These are phyloP conservation scores for Colletotrichum incanum DNA, from an alignment of 2,329 filamentous ascomycete species.

Conservation along the genomic window DNA sequence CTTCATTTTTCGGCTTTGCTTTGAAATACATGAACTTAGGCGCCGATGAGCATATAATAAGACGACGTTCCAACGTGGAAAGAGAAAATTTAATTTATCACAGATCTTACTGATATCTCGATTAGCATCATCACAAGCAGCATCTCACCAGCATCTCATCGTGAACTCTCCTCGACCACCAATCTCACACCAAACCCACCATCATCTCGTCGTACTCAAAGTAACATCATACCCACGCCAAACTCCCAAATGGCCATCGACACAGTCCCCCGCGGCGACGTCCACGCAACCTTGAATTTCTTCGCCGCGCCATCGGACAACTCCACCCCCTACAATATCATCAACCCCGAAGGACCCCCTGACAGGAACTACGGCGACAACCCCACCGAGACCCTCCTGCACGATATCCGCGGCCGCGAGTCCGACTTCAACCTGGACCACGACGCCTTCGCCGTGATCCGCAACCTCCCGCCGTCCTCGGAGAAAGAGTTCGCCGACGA, in stretches of 20 bases:
- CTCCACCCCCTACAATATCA: constrained; percentile 75
- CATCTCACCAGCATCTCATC: no score
- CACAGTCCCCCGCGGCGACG: constrained; percentile 70
- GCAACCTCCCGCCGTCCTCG: constrained; percentile 69
- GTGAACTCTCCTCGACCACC: neutral
- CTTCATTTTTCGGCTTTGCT: constrained; percentile 35
- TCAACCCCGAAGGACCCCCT: constrained; percentile 75
- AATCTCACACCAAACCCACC: neutral
- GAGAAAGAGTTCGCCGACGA: constrained; percentile 78
- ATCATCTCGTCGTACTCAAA: neutral
- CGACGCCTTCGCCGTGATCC: constrained; percentile 81
- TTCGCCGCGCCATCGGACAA: constrained; percentile 74
- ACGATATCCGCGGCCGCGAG: constrained; percentile 83
- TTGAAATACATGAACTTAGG: constrained; percentile 35
- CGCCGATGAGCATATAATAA: neutral
- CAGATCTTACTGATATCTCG: neutral
- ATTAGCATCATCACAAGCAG: neutral
- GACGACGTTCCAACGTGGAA: neutral
- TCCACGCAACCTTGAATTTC: constrained; percentile 77
- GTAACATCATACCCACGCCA: constrained; percentile 9
- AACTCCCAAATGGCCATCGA: constrained; percentile 56
- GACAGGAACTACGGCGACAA: constrained; percentile 75
- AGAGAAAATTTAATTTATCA: neutral
- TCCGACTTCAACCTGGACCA: constrained; percentile 76
- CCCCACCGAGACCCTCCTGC: constrained; percentile 70